Conservation (phyloP, 2,329 filamentous ascomycete genomes). For the Raffaelea deltoideospora region DNA sequence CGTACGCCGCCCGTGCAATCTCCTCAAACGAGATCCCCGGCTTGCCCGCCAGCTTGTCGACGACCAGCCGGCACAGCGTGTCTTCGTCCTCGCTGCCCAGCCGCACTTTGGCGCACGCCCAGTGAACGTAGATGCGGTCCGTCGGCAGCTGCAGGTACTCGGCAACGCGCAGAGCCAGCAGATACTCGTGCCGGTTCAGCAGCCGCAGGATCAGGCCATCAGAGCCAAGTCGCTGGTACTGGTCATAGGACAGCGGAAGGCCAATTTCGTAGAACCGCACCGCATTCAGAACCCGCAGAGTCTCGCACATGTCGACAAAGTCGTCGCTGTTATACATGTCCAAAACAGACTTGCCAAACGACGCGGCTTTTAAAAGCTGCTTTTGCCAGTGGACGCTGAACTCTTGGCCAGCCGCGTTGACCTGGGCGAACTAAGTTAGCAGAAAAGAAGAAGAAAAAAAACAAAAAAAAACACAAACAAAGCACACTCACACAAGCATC, state of each 20-base stretch:
- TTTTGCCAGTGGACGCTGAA: conserved; percentile 90
- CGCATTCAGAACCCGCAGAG: conserved; percentile 79
- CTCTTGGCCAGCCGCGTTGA: conserved; percentile 85
- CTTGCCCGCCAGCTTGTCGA: conserved; percentile 74
- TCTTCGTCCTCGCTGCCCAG: conserved; percentile 76
- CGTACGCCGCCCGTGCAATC: conserved; percentile 83
- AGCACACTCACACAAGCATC: conserved; percentile 51
- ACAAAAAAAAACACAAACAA: background rate
- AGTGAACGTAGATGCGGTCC: conserved; percentile 87
- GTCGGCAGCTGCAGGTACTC: conserved; percentile 75
- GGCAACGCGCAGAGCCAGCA: conserved; percentile 77
- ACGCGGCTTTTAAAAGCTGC: conserved; percentile 85
- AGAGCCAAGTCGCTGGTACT: conserved; percentile 80
- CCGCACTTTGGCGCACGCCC: conserved; percentile 90
- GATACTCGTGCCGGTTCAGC: conserved; percentile 78
- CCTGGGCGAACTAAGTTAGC: conserved; percentile 1
- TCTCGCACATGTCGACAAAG: conserved; percentile 97
- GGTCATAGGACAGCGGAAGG: conserved; percentile 79
- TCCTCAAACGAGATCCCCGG: conserved; percentile 90
- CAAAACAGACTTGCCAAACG: conserved; percentile 92
- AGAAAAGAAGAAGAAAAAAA: background rate
- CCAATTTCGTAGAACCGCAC: conserved; percentile 85
- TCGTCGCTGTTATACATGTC: conserved; percentile 97
- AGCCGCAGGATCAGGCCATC: conserved; percentile 77
- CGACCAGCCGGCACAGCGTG: conserved; percentile 70